Conservation (phyloP, 1,284 basidiomycete genomes). For the Pseudozyma sp. region DNA sequence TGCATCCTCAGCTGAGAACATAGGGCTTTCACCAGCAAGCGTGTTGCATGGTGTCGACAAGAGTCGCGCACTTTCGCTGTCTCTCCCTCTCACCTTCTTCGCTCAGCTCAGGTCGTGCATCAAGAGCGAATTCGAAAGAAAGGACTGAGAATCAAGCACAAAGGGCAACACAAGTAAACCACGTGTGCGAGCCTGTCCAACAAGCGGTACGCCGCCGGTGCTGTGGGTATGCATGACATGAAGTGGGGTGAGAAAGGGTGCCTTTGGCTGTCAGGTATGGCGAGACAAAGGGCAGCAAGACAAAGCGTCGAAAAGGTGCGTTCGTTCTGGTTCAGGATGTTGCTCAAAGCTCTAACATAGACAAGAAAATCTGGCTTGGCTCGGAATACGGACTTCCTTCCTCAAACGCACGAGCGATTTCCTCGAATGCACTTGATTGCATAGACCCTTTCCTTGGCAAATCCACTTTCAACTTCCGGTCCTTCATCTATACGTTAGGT, state of each 20-base stretch:
- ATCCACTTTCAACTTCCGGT: neutral
- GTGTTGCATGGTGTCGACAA: slow-evolving; percentile 5
- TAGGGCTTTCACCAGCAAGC: too few relatives aligned
- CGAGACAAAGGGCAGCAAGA: neutral
- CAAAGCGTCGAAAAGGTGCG: neutral
- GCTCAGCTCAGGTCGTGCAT: neutral
- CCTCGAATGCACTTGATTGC: neutral
- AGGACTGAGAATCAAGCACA: neutral
- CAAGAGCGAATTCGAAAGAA: neutral
- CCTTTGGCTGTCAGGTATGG: slow-evolving; percentile 4
- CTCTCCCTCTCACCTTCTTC: neutral
- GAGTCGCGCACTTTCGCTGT: neutral
- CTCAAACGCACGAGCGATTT: neutral
- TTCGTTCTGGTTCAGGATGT: neutral
- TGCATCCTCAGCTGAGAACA: too few relatives aligned
- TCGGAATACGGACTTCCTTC: neutral
- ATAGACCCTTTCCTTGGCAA: neutral
- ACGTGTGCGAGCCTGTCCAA: neutral
- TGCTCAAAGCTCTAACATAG: slow-evolving; percentile 1
- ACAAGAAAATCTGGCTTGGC: neutral
- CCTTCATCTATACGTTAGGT: neutral
- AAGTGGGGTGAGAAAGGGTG: neutral
- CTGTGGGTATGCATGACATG: neutral
- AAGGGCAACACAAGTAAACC: neutral
- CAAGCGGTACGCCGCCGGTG: neutral